A percentile compares a stretch with the other conserved stretches of the same genome.
phyloP scores from a whole-genome alignment of 2,329 filamentous ascomycete genomes.

The Elsinoe australis region DNA sequence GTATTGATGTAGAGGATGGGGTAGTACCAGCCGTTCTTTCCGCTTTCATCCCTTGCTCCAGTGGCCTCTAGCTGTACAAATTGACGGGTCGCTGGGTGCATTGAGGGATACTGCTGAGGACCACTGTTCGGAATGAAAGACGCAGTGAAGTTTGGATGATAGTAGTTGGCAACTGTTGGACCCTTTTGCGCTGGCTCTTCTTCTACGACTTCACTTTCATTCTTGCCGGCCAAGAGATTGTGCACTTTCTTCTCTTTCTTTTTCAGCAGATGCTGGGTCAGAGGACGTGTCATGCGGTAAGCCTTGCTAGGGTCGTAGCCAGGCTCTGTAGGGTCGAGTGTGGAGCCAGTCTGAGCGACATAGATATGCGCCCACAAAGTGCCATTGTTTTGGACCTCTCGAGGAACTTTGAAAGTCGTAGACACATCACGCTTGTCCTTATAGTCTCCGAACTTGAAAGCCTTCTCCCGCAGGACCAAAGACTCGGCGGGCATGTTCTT shows the following conservation, averaged over 20 bases:
- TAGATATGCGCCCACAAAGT: constrained; percentile 95
- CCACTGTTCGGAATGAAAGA: constrained; percentile 78
- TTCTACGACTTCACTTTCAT: constrained; percentile 41
- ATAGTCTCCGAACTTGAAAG: constrained; percentile 70
- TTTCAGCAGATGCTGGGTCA: constrained; percentile 85
- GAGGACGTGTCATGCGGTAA: constrained; percentile 72
- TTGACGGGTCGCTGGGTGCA: constrained; percentile 67
- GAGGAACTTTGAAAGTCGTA: constrained; percentile 68
- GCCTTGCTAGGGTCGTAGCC: constrained; percentile 68
- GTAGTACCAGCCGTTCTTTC: constrained; percentile 88
- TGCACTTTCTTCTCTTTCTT: constrained; percentile 84
- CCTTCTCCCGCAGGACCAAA: constrained; percentile 70
- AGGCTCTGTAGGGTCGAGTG: constrained; percentile 65
- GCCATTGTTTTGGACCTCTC: constrained; percentile 77
- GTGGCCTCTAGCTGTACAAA: constrained; percentile 73
- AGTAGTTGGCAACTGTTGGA: constrained; percentile 74
- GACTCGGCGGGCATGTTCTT: constrained; percentile 57
- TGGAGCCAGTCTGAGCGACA: constrained; percentile 65
- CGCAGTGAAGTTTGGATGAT: constrained; percentile 89
- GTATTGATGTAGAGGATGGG: constrained; percentile 88
- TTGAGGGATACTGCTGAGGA: constrained; percentile 54
- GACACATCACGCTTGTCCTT: constrained; percentile 71
- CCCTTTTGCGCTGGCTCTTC: constrained; percentile 50
- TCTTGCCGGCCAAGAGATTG: constrained; percentile 60
- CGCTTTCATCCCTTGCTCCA: constrained; percentile 72